phyloP scores from a whole-genome alignment of 2,329 filamentous ascomycete species.

The Orbilia ellipsospora region DNA sequence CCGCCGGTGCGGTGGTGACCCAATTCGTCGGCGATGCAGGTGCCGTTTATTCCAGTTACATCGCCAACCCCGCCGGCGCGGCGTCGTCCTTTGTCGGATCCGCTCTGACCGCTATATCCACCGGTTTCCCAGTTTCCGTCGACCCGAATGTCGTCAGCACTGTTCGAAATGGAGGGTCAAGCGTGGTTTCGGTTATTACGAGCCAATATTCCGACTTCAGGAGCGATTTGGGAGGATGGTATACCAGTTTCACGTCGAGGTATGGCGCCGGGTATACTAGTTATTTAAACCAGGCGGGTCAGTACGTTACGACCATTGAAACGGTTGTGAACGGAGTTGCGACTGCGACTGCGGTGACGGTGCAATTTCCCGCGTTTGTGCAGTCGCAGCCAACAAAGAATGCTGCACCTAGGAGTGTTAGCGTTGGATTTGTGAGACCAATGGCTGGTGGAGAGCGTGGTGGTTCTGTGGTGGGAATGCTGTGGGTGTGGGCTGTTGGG shows the following conservation, averaged over 20 bases:
- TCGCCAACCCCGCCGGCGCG: constrained; percentile 44
- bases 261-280: constrained; percentile 43
- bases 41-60: constrained; percentile 37
- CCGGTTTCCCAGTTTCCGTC: constrained; percentile 32
- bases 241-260: constrained; percentile 43
- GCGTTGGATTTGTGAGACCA: constrained; percentile 24
- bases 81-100: constrained; percentile 37
- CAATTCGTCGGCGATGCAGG: constrained; percentile 42
- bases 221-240: constrained; percentile 47
- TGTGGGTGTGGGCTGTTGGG: constrained; percentile 49
- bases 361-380: constrained; percentile 50
- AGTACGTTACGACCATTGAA: constrained; percentile 47
- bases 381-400: constrained; percentile 44
- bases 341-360: constrained; percentile 42
- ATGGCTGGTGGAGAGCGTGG: constrained; percentile 19
- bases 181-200: too few relatives aligned
- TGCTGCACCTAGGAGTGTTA: constrained; percentile 24
- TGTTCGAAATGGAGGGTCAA: too few relatives aligned
- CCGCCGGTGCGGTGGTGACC: constrained; percentile 30
- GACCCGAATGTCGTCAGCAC: constrained; percentile 15
- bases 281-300: constrained; percentile 44
- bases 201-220: constrained; percentile 38
- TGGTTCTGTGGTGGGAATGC: constrained; percentile 37
- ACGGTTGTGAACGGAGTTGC: constrained; percentile 42
- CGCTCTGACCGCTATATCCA: constrained; percentile 13